Evolutionary conservation across 139 green algal genomes (phyloP).

Genomic region (Chlamydomonas sphaeroides): DNA sequence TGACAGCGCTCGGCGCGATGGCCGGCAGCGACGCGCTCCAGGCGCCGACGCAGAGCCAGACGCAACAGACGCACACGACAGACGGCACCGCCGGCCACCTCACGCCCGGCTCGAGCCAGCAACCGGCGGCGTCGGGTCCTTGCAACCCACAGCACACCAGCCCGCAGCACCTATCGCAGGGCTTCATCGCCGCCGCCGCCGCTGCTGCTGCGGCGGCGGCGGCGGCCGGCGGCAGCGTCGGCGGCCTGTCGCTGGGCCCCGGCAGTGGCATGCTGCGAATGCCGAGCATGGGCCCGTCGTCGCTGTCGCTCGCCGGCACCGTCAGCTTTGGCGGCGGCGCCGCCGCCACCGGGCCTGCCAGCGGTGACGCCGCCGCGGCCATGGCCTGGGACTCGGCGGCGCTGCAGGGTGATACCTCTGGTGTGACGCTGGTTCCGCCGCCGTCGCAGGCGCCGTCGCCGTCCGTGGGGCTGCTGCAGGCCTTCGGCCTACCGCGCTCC

Average conservation of each 20-base stretch:
- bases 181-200: not conserved
- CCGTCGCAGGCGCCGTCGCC: no score
- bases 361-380: no score
- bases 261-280: no score
- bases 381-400: no score
- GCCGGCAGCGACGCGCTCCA: constrained; percentile 16
- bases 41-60: not conserved
- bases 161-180: not conserved
- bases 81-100: not conserved
- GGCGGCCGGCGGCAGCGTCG: not conserved
- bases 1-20: not conserved
- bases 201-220: not conserved
- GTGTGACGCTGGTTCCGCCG: not conserved
- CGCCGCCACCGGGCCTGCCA: not conserved
- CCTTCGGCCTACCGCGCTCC: not conserved
- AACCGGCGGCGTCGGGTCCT: not conserved
- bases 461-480: no score
- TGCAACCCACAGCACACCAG: constrained; percentile 10
- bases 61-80: constrained; percentile 12
- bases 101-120: constrained; percentile 24
- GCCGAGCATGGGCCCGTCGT: no score
- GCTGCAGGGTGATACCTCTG: no score
- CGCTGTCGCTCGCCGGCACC: no score
- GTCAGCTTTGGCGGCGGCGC: not conserved
- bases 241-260: not conserved